These are phyloP conservation scores for Hymenoscyphus repandus DNA, from an alignment of 2,329 filamentous ascomycete species.

Conservation along the genomic window DNA sequence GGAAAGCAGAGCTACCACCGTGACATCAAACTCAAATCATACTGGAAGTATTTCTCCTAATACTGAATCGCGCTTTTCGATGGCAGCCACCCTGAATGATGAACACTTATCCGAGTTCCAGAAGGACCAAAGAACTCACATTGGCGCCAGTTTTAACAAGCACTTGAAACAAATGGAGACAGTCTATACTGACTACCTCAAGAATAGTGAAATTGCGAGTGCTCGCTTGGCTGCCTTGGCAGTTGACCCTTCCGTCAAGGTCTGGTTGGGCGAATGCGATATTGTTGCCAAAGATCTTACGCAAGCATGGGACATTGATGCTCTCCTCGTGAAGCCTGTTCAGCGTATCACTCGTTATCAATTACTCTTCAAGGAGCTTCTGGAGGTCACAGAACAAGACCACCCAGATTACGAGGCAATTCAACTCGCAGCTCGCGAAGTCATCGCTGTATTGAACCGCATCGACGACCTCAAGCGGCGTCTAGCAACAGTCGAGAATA, in stretches of 20 bases:
- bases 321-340: conserved; percentile 93
- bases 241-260: conserved; percentile 58
- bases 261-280: conserved; percentile 93
- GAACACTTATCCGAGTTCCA: conserved; percentile 24
- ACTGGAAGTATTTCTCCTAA: conserved; percentile 8
- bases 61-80: conserved; percentile 20
- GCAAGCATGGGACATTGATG: conserved; percentile 89
- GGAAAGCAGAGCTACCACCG: conserved; percentile 27
- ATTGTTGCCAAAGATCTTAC: conserved; percentile 89
- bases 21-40: conserved; percentile 2
- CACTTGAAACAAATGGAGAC: conserved; percentile 57
- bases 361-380: conserved; percentile 72
- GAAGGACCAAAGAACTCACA: conserved; percentile 28
- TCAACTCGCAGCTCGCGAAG: conserved; percentile 42
- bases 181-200: conserved; percentile 57
- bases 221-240: conserved; percentile 59
- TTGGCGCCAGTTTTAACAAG: conserved; percentile 28
- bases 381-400: conserved; percentile 71
- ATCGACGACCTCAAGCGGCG: conserved; percentile 97
- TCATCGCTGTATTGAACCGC: conserved; percentile 67
- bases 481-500: conserved; percentile 85
- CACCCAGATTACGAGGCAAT: conserved; percentile 77
- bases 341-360: conserved; percentile 94
- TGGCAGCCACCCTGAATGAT: conserved; percentile 23
- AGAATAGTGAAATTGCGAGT: conserved; percentile 57